phyloP scores from a whole-genome alignment of 768 basidiomycete species.

The Boletellus emodensis region DNA sequence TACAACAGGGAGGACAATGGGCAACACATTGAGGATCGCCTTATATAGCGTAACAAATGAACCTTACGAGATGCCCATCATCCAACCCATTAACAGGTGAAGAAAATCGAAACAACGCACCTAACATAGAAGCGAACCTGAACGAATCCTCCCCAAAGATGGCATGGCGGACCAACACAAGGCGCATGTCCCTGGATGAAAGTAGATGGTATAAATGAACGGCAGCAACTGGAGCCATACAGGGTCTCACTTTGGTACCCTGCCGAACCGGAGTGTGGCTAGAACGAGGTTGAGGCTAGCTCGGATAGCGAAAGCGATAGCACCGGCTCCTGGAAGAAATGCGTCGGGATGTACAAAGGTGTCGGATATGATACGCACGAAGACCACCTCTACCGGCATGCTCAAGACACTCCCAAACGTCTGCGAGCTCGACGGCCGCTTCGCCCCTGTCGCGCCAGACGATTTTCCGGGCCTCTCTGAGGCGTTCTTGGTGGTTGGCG shows the following conservation, averaged over 20 bases:
- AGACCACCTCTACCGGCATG: constrained; percentile 71
- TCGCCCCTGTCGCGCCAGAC: constrained; percentile 81
- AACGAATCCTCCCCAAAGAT: constrained; percentile 80
- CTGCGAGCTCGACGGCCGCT: constrained; percentile 62
- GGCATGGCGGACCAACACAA: constrained; percentile 71
- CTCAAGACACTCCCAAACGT: constrained; percentile 60
- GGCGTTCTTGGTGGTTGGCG: constrained; percentile 76
- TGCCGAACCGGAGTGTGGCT: constrained; percentile 67
- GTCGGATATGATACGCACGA: constrained; percentile 44
- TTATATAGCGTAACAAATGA: constrained; percentile 79
- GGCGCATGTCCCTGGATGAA: constrained; percentile 52
- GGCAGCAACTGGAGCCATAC: background rate
- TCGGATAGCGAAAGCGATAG: constrained; percentile 77
- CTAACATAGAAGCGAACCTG: constrained; percentile 86
- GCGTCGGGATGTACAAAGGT: background rate
- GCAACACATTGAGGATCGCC: constrained; percentile 71
- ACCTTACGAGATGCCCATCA: constrained; percentile 36
- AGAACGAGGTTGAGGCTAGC: constrained; percentile 81
- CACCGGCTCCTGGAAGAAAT: constrained; percentile 60
- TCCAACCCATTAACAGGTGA: background rate
- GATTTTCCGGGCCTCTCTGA: constrained; percentile 71
- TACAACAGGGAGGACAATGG: constrained; percentile 57
- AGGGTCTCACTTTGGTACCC: constrained; percentile 54
- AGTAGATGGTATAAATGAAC: background rate
- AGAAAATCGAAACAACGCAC: constrained; percentile 31